Percentiles rank a stretch among this genome's conserved stretches.
phyloP scores from a whole-genome alignment of 2,329 filamentous ascomycete genomes.

The Diaporthe aspalathi region DNA sequence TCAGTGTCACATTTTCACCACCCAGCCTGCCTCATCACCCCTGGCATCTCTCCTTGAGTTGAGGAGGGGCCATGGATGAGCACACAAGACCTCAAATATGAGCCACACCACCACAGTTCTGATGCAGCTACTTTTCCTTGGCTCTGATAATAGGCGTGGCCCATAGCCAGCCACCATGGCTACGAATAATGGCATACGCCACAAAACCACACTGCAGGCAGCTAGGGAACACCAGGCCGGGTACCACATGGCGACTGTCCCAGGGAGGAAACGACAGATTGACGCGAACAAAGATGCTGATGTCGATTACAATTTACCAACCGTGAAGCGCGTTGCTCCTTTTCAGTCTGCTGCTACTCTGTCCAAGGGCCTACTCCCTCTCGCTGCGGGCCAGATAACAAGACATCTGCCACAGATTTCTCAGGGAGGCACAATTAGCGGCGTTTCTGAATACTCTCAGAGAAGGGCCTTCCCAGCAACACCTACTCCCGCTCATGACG shows the following conservation, averaged over 20 bases:
- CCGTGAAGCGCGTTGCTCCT: slow-evolving; percentile 24
- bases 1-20: neutral
- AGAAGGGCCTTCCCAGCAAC: slow-evolving; percentile 63
- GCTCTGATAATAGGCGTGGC: neutral
- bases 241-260: slow-evolving; percentile 39
- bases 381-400: slow-evolving; percentile 60
- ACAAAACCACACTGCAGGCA: slow-evolving; percentile 44
- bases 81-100: slow-evolving; percentile 1
- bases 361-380: slow-evolving; percentile 38
- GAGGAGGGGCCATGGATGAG: neutral
- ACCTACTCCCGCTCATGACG: slow-evolving; percentile 62
- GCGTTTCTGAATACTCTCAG: slow-evolving; percentile 67
- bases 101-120: neutral
- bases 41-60: neutral
- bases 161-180: slow-evolving; percentile 26
- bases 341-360: slow-evolving; percentile 34
- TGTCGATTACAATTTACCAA: neutral
- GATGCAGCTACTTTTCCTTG: neutral
- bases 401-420: slow-evolving; percentile 22
- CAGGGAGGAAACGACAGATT: slow-evolving; percentile 44
- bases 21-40: neutral
- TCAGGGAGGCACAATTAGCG: slow-evolving; percentile 34
- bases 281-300: slow-evolving; percentile 33
- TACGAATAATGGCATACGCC: slow-evolving; percentile 40
- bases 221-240: slow-evolving; percentile 39